A percentile compares a stretch with the other conserved stretches of the same genome.
Conservation (phyloP, 345 rosid genomes). For the Diplotaxis tenuifolia region DNA sequence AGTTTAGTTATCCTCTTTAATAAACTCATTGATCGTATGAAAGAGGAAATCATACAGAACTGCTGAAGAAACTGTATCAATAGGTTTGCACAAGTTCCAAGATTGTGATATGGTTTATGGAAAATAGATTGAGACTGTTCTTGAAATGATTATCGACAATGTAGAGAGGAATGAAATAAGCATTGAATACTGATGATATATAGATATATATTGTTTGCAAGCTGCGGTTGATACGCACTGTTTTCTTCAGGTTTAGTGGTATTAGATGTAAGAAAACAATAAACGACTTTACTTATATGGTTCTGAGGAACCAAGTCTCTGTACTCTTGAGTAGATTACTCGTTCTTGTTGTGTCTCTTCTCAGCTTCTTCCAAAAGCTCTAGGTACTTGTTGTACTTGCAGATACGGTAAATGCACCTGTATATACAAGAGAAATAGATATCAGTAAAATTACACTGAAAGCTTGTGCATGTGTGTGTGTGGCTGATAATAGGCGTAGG, state of each 20-base stretch:
- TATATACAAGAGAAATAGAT: neutral
- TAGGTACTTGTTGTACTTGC: constrained; percentile 67
- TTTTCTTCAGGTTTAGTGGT: constrained; percentile 10
- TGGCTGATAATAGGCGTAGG: neutral
- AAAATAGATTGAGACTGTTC: neutral
- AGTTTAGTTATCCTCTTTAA: neutral
- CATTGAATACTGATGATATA: neutral
- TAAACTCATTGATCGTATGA: neutral
- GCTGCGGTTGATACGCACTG: neutral
- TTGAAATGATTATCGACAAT: neutral
- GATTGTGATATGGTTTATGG: neutral
- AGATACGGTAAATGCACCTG: constrained; percentile 76
- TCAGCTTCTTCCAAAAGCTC: constrained; percentile 69
- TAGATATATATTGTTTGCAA: neutral
- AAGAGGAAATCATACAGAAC: neutral
- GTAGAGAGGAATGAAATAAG: neutral
- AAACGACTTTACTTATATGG: constrained; percentile 14
- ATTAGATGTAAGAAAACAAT: neutral
- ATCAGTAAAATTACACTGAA: neutral
- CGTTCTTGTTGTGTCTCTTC: constrained; percentile 71
- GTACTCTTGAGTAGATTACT: constrained; percentile 38
- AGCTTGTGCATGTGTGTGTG: neutral
- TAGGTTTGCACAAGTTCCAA: neutral
- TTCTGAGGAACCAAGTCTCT: constrained; percentile 6
- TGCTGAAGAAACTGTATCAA: neutral